Conservation (phyloP, 2,329 filamentous ascomycete genomes). For the Fusarium begoniae region DNA sequence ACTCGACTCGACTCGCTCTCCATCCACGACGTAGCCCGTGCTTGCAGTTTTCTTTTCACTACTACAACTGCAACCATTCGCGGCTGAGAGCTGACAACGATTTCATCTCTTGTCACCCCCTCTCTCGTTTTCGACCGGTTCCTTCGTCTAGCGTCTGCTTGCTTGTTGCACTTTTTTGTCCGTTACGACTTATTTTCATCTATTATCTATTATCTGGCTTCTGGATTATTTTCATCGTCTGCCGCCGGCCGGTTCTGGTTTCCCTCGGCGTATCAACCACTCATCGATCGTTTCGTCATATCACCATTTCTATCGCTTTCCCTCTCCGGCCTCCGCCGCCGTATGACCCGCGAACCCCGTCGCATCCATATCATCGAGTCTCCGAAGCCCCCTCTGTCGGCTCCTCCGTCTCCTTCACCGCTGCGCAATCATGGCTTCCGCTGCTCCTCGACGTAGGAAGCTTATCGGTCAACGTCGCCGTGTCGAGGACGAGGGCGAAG, state of each 20-base stretch:
- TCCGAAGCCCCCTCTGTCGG: conserved; percentile 44
- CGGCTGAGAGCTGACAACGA: conserved; percentile 39
- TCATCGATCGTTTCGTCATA: conserved; percentile 30
- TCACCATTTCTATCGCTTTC: conserved; percentile 20
- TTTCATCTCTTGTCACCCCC: conserved; percentile 27
- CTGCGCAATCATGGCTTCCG: conserved; percentile 47
- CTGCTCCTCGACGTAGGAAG: conserved; percentile 67
- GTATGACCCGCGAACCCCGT: conserved; percentile 43
- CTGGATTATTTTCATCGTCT: conserved; percentile 27
- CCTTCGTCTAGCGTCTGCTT: conserved; percentile 41
- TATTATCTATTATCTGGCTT: conserved; percentile 37
- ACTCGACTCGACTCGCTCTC: conserved; percentile 21
- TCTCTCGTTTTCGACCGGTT: conserved; percentile 31
- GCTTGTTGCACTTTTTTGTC: conserved; percentile 32
- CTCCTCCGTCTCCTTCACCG: conserved; percentile 42
- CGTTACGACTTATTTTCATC: conserved; percentile 23
- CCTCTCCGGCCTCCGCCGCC: conserved; percentile 32
- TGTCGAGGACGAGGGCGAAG: conserved; percentile 76
- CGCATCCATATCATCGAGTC: conserved; percentile 41
- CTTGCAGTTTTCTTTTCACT: conserved; percentile 27
- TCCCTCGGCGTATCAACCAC: conserved; percentile 31
- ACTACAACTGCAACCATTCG: conserved; percentile 28
- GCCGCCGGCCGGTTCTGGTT: conserved; percentile 43
- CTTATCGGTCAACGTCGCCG: conserved; percentile 73
- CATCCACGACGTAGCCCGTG: conserved; percentile 20